These are phyloP conservation scores for Limonium bicolor DNA, from an alignment of 148 eudicot species.

Conservation along the genomic window DNA sequence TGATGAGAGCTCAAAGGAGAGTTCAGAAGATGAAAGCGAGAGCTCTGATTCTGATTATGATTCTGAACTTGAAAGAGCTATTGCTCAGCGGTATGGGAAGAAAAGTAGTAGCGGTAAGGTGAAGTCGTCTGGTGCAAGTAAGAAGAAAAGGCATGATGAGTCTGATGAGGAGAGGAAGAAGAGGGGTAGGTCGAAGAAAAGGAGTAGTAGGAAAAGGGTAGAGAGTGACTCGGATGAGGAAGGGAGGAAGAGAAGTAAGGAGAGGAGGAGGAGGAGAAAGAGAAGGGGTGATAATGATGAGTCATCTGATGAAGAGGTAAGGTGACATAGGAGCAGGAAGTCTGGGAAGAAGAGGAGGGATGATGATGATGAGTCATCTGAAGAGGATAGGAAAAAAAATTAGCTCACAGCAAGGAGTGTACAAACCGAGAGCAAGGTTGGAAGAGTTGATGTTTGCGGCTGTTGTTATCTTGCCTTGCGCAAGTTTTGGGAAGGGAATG, in stretches of 20 bases:
- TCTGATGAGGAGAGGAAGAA: conserved; percentile 31
- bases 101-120: conserved; percentile 32
- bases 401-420: too few relatives aligned
- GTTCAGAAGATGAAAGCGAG: conserved; percentile 60
- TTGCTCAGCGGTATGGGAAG: conserved; percentile 49
- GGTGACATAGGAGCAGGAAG: conserved; percentile 7
- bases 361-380: conserved; percentile 35
- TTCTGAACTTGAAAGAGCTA: conserved; percentile 75
- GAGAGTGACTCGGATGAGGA: conserved; percentile 36
- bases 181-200: conserved; percentile 53
- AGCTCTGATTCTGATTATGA: conserved; percentile 77
- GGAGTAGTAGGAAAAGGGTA: conserved; percentile 30
- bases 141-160: conserved; percentile 28
- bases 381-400: conserved; percentile 42
- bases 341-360: conserved; percentile 27
- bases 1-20: conserved; percentile 45
- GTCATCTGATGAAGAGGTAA: conserved; percentile 6
- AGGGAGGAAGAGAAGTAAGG: conserved; percentile 27
- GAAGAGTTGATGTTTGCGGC: too few relatives aligned
- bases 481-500: too few relatives aligned
- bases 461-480: too few relatives aligned
- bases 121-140: conserved; percentile 21
- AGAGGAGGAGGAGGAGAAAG: conserved; percentile 8
- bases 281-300: too few relatives aligned
- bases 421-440: too few relatives aligned